Conservation (phyloP, 306 rosid genomes). For the Cicer chorassanicum region DNA sequence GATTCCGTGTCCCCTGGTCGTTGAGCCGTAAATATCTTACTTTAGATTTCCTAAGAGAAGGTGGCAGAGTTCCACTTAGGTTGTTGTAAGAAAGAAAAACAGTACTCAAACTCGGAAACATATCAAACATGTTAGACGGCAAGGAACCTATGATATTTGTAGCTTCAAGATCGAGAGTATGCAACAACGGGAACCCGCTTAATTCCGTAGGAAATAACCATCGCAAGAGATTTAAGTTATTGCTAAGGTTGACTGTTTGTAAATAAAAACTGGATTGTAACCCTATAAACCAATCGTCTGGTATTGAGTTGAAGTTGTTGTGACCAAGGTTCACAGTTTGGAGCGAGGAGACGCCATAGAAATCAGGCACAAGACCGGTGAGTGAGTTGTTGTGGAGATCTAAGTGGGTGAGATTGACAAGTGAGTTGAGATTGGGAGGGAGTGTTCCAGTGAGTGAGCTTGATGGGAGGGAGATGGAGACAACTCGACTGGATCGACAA, state of each 20-base stretch:
- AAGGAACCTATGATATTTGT: too few relatives aligned
- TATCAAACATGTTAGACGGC: constrained; percentile 2
- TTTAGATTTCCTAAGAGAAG: too few relatives aligned
- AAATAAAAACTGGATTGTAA: constrained; percentile 10
- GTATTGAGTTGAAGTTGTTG: constrained; percentile 65
- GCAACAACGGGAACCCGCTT: constrained; percentile 54
- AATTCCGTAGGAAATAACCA: constrained; percentile 67
- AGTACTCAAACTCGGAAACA: not conserved
- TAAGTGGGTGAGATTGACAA: not conserved
- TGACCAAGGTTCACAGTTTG: constrained; percentile 49
- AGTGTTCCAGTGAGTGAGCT: not conserved
- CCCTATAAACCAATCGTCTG: not conserved
- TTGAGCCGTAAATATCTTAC: too few relatives aligned
- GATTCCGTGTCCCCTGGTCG: too few relatives aligned
- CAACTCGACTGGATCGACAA: not conserved
- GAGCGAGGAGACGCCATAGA: constrained; percentile 48
- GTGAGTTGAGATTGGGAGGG: not conserved
- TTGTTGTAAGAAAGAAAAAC: not conserved
- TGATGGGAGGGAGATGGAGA: not conserved
- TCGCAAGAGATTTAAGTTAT: not conserved
- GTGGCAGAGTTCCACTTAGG: not conserved
- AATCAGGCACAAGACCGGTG: not conserved
- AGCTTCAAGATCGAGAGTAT: constrained; percentile 42
- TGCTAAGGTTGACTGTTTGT: constrained; percentile 56
- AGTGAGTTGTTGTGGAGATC: constrained; percentile 13